Percentiles rank a stretch among this genome's conserved stretches.
phyloP scores from a whole-genome alignment of 2,329 filamentous ascomycete species.

The Paecilomyces formosus region DNA sequence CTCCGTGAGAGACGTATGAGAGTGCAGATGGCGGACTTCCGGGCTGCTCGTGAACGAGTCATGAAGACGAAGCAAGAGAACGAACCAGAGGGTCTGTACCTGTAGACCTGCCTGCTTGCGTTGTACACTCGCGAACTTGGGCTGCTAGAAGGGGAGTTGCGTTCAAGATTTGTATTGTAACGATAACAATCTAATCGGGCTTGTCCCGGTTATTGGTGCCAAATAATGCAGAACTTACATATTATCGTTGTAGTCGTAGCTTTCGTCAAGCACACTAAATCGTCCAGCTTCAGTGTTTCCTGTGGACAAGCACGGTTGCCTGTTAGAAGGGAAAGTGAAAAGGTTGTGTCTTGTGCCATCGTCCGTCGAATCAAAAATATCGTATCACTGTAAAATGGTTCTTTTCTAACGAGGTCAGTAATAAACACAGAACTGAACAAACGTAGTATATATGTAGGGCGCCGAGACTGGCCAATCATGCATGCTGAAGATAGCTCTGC shows the following conservation, averaged over 20 bases:
- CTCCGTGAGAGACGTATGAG: slow-evolving; percentile 93
- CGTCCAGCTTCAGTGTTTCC: neutral
- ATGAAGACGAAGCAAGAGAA: slow-evolving; percentile 98
- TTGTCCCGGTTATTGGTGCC: neutral
- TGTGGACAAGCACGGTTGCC: neutral
- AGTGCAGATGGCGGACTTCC: slow-evolving; percentile 98
- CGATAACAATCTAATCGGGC: neutral
- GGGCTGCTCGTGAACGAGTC: slow-evolving; percentile 83
- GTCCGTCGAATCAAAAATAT: too few species aligned
- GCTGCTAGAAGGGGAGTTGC: neutral
- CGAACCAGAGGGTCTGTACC: slow-evolving; percentile 95
- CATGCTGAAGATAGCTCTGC: slow-evolving; percentile 4
- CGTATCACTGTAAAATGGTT: too few species aligned
- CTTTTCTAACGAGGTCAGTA: too few species aligned
- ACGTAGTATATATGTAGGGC: too few species aligned
- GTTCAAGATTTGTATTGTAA: slow-evolving; percentile 3
- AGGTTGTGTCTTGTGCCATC: too few species aligned
- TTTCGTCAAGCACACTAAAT: neutral
- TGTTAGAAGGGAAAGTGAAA: too few species aligned
- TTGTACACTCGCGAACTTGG: neutral
- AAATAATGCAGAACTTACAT: neutral
- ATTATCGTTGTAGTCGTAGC: neutral
- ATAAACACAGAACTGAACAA: too few species aligned
- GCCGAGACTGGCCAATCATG: neutral
- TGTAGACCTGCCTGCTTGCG: slow-evolving; percentile 52